phyloP scores from a whole-genome alignment of 108 stramenopile species.

The Skeletonema potamos region DNA sequence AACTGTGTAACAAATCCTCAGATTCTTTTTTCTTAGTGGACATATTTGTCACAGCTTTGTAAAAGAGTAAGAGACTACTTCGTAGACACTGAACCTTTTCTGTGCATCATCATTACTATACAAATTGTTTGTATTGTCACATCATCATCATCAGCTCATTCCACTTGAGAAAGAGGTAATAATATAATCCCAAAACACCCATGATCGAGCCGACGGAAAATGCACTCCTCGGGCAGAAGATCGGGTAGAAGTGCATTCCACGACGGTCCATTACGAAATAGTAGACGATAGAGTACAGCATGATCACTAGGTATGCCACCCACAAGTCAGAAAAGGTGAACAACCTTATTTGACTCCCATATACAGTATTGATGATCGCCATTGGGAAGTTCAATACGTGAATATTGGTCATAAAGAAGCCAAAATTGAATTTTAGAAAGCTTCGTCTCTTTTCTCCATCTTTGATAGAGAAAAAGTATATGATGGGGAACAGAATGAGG shows the following conservation, averaged over 20 bases:
- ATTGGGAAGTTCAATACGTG: slow-evolving; percentile 73
- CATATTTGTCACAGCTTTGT: too few relatives aligned
- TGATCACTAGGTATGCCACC: slow-evolving; percentile 40
- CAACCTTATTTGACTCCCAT: slow-evolving; percentile 37
- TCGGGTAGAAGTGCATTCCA: slow-evolving; percentile 81
- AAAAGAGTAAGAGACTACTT: too few relatives aligned
- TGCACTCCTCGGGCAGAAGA: slow-evolving; percentile 67
- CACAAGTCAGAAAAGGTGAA: slow-evolving; percentile 63
- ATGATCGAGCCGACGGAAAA: slow-evolving; percentile 36
- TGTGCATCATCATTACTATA: too few relatives aligned
- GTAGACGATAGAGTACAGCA: slow-evolving; percentile 63
- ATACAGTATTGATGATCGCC: slow-evolving; percentile 49
- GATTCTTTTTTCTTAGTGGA: too few relatives aligned
- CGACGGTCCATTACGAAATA: slow-evolving; percentile 76
- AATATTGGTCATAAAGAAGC: slow-evolving; percentile 67
- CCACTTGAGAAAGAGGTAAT: slow-evolving; percentile 34
- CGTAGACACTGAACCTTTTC: too few relatives aligned
- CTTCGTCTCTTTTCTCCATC: slow-evolving; percentile 40
- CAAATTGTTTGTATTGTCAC: too few relatives aligned
- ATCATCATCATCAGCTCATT: slow-evolving; percentile 28
- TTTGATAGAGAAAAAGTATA: slow-evolving; percentile 57
- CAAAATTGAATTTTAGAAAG: slow-evolving; percentile 62
- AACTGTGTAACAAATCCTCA: too few relatives aligned
- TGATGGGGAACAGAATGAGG: slow-evolving; percentile 66
- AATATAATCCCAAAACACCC: slow-evolving; percentile 39